Evolutionary conservation across 208 protist species (phyloP).

Genomic region (Novymonas esmeraldas): DNA sequence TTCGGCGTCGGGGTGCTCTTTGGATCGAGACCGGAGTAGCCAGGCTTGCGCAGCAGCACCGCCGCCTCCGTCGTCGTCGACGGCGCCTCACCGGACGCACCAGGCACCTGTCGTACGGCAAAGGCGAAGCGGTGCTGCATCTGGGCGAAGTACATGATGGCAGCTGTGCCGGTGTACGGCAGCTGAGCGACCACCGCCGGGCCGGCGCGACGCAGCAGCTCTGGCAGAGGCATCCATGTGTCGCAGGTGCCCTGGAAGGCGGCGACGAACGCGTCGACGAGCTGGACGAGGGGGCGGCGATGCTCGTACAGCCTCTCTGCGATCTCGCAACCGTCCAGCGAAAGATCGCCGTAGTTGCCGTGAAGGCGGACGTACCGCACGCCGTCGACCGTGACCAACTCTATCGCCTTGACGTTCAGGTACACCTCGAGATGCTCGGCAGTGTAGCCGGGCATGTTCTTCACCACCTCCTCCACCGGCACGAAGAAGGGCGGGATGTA

Average conservation of each 20-base stretch:
- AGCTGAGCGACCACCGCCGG: constrained; percentile 49
- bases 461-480: constrained; percentile 63
- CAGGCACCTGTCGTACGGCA: constrained; percentile 36
- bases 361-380: constrained; percentile 73
- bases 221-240: constrained; percentile 80
- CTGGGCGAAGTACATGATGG: constrained; percentile 90
- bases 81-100: background rate
- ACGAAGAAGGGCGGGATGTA: constrained; percentile 91
- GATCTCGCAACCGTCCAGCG: constrained; percentile 58
- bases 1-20: constrained; percentile 83
- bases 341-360: constrained; percentile 72
- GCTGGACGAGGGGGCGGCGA: constrained; percentile 51
- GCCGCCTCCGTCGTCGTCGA: constrained; percentile 32
- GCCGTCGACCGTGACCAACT: constrained; percentile 68
- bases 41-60: constrained; percentile 66
- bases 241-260: constrained; percentile 63
- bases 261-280: constrained; percentile 41
- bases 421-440: constrained; percentile 81
- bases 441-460: constrained; percentile 87
- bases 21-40: constrained; percentile 61
- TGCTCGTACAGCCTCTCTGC: constrained; percentile 53
- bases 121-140: constrained; percentile 92
- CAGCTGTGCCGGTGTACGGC: constrained; percentile 59
- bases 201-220: constrained; percentile 66
- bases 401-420: constrained; percentile 59